These are phyloP conservation scores for Colletotrichum melonis DNA, from an alignment of 2,329 filamentous ascomycete species.

Conservation along the genomic window DNA sequence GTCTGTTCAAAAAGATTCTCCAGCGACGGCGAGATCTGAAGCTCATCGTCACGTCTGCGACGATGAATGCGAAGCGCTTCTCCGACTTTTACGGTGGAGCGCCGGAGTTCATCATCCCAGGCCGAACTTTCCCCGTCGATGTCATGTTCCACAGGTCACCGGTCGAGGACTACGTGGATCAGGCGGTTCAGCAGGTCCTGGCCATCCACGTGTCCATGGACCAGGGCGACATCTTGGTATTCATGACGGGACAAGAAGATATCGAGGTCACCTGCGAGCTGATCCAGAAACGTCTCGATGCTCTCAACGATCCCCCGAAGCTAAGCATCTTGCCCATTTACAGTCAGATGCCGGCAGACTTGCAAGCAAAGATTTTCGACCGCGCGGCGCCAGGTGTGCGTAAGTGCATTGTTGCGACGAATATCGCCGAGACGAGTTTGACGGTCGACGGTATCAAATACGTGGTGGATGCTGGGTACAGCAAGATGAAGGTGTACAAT, in stretches of 20 bases:
- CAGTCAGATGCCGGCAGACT: constrained; percentile 98
- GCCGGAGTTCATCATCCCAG: constrained; percentile 95
- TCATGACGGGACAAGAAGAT: constrained; percentile 99
- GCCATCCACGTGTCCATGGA: constrained; percentile 97
- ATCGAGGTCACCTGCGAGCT: constrained; percentile 97
- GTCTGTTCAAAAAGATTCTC: constrained; percentile 96
- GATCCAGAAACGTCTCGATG: constrained; percentile 85
- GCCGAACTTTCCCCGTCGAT: constrained; percentile 96
- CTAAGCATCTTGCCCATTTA: constrained; percentile 97
- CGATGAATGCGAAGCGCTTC: constrained; percentile 97
- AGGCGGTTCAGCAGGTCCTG: constrained; percentile 94
- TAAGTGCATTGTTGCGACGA: constrained; percentile 98
- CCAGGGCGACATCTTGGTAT: constrained; percentile 92
- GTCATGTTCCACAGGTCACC: constrained; percentile 95
- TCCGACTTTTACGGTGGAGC: constrained; percentile 96
- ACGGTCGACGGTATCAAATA: constrained; percentile 99
- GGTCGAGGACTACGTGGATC: constrained; percentile 97
- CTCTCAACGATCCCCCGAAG: constrained; percentile 94
- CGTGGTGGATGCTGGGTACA: constrained; percentile 95
- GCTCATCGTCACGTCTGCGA: constrained; percentile 96
- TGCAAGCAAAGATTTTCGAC: constrained; percentile 98
- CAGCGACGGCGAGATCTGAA: constrained; percentile 91
- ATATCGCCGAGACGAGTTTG: constrained; percentile 97
- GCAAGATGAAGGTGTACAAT: constrained; percentile 98
- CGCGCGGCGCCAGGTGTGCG: constrained; percentile 88